Evolutionary conservation across 2,329 filamentous ascomycete genomes (phyloP).

Genomic region (Ophiostoma sp.): DNA sequence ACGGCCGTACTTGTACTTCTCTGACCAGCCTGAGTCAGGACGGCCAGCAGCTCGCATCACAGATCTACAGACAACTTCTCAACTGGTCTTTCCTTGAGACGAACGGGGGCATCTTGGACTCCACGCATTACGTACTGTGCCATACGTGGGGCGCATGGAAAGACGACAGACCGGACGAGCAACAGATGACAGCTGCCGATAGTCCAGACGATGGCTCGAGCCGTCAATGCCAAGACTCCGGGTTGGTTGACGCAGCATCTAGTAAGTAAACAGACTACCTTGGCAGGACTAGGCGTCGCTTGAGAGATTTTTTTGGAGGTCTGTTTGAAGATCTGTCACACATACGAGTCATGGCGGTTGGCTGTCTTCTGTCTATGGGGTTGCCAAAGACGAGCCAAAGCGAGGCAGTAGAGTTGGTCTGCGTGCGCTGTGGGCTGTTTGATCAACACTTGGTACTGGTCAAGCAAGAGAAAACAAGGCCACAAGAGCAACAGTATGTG

Average conservation of each 20-base stretch:
- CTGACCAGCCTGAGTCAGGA: neutral
- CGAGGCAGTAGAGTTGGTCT: neutral
- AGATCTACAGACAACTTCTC: neutral
- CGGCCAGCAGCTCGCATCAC: neutral
- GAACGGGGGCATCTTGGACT: neutral
- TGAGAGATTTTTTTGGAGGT: neutral
- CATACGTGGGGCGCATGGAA: neutral
- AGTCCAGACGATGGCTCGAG: too few relatives aligned
- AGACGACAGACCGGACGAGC: too few relatives aligned
- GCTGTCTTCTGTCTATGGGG: neutral
- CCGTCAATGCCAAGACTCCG: too few relatives aligned
- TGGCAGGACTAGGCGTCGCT: neutral
- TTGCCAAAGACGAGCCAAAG: too few relatives aligned
- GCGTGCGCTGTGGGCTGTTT: neutral
- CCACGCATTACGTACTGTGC: neutral
- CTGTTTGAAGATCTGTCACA: slow-evolving; percentile 3
- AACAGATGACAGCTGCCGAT: too few relatives aligned
- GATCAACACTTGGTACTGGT: neutral
- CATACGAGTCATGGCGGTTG: neutral
- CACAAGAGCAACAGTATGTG: too few relatives aligned
- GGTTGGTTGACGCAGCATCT: too few relatives aligned
- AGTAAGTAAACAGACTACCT: neutral
- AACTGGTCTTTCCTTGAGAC: neutral
- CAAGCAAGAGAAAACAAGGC: too few relatives aligned
- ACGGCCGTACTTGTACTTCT: neutral